phyloP scores from a whole-genome alignment of 2,329 filamentous ascomycete species.

The Pseudopithomyces chartarum region DNA sequence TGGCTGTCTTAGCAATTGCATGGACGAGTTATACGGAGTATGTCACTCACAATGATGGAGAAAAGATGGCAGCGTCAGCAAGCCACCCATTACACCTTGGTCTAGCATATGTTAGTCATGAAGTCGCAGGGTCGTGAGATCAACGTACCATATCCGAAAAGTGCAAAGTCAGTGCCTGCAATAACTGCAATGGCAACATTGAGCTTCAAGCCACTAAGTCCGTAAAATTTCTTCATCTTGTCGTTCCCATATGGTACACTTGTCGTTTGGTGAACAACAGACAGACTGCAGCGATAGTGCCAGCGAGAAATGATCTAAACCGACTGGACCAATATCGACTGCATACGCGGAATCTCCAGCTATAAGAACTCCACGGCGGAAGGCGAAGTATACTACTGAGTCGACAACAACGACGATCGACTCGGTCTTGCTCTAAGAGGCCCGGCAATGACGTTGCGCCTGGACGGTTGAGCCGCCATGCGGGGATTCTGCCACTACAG shows the following conservation, averaged over 20 bases:
- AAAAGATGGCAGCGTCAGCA: slow-evolving; percentile 71
- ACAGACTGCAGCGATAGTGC: background rate
- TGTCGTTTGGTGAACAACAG: background rate
- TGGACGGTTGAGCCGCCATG: slow-evolving; percentile 9
- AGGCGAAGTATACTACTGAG: background rate
- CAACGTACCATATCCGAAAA: slow-evolving; percentile 65
- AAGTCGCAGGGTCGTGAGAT: background rate
- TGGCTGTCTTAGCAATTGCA: background rate
- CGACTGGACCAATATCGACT: background rate
- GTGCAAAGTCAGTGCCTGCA: slow-evolving; percentile 73
- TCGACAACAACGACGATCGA: background rate
- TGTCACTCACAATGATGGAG: slow-evolving; percentile 40
- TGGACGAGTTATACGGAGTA: background rate
- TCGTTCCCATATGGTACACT: background rate
- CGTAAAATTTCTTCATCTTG: slow-evolving; percentile 58
- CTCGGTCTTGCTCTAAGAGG: background rate
- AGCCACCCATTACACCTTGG: slow-evolving; percentile 62
- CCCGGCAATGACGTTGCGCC: slow-evolving; percentile 11
- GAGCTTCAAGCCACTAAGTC: slow-evolving; percentile 67
- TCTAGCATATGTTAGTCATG: slow-evolving; percentile 23
- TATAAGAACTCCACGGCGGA: background rate
- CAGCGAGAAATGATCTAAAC: background rate
- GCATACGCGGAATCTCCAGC: background rate
- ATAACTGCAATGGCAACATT: slow-evolving; percentile 72
- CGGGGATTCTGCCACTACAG: slow-evolving; percentile 5